Evolutionary conservation across 139 green algal species (phyloP).

Genomic region (Deuterostichococcus epilithicus): DNA sequence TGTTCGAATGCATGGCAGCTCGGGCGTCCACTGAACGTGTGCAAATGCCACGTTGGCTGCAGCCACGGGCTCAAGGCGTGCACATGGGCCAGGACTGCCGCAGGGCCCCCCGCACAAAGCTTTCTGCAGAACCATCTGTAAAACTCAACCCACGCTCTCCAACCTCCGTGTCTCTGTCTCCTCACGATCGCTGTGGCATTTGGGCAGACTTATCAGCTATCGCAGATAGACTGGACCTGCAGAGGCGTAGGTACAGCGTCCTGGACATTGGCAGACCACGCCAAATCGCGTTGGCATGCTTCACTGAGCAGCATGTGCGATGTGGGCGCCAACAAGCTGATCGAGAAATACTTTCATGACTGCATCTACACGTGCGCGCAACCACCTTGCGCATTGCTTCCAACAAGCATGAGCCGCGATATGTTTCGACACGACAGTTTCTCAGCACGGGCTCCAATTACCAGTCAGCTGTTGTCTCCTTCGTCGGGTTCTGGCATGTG

Average conservation of each 20-base stretch:
- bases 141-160: not conserved
- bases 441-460: not conserved
- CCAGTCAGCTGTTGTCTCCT: not conserved
- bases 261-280: too few relatives aligned
- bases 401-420: not conserved
- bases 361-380: constrained; percentile 18
- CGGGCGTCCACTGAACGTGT: too few relatives aligned
- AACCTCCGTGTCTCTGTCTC: not conserved
- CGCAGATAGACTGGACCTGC: too few relatives aligned
- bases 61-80: too few relatives aligned
- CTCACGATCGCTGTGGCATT: not conserved
- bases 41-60: too few relatives aligned
- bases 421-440: not conserved
- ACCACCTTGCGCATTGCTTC: not conserved
- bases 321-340: constrained; percentile 7
- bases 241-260: too few relatives aligned
- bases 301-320: constrained; percentile 3
- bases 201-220: not conserved
- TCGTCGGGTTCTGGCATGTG: not conserved
- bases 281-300: not conserved
- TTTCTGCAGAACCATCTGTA: too few relatives aligned
- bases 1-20: too few relatives aligned
- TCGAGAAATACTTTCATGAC: constrained; percentile 20
- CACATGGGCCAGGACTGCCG: too few relatives aligned
- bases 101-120: too few relatives aligned